Conservation (phyloP, 345 rosid species). For the Eutrema japonicum region DNA sequence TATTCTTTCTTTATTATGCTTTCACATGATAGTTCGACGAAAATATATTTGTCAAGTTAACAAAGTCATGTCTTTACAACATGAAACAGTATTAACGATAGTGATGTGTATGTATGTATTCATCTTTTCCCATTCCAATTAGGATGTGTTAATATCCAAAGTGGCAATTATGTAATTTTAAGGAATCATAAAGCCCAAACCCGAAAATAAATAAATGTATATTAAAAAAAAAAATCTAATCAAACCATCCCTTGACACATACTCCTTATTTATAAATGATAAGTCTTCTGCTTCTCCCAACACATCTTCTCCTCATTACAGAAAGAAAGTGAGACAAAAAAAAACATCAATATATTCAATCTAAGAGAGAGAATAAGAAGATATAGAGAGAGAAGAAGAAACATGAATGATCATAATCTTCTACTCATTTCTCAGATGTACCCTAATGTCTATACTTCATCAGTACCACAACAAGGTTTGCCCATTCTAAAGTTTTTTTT, state of each 20-base stretch:
- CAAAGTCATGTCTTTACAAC: slow-evolving; percentile 20
- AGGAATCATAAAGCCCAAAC: slow-evolving; percentile 14
- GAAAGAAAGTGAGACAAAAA: slow-evolving; percentile 37
- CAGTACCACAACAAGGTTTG: slow-evolving; percentile 41
- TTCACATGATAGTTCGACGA: slow-evolving; percentile 32
- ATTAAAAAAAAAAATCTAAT: slow-evolving; percentile 7
- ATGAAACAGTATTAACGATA: slow-evolving; percentile 27
- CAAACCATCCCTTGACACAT: slow-evolving; percentile 45
- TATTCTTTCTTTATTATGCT: not conserved
- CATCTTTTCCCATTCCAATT: not conserved
- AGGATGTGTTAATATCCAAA: not conserved
- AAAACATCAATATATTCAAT: not conserved
- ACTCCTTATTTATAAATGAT: slow-evolving; percentile 40
- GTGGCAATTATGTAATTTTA: slow-evolving; percentile 11
- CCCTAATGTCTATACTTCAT: slow-evolving; percentile 40
- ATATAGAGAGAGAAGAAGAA: slow-evolving; percentile 22
- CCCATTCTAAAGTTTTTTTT: not conserved
- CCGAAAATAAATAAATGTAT: not conserved
- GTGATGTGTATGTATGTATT: slow-evolving; percentile 23
- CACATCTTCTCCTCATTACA: slow-evolving; percentile 37
- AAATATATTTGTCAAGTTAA: slow-evolving; percentile 17
- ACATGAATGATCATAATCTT: slow-evolving; percentile 41
- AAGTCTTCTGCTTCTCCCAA: slow-evolving; percentile 30
- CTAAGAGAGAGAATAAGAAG: slow-evolving; percentile 2
- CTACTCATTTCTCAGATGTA: slow-evolving; percentile 42